Conservation (phyloP, 805 yeast genomes). For the Millerozyma acaciae region DNA sequence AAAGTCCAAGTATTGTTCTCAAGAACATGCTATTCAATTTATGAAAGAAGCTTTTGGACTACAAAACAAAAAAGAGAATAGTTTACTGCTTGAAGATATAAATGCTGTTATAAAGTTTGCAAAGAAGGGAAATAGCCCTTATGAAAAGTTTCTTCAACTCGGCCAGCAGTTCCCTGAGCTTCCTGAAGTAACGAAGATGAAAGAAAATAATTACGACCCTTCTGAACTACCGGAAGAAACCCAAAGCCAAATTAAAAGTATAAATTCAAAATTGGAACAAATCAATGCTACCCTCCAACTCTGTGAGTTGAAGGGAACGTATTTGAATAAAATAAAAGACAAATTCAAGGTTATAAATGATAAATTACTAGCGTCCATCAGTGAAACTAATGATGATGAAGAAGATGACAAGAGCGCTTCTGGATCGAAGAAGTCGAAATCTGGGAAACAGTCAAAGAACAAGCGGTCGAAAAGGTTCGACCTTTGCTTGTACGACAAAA, state of each 20-base stretch:
- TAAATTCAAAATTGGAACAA: slow-evolving; percentile 14
- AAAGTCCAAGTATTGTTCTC: slow-evolving; percentile 68
- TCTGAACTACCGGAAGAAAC: slow-evolving; percentile 17
- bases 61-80: slow-evolving; percentile 9
- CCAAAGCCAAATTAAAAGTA: slow-evolving; percentile 13
- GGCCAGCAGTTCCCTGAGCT: slow-evolving; percentile 43
- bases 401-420: slow-evolving; percentile 8
- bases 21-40: slow-evolving; percentile 60
- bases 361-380: slow-evolving; percentile 13
- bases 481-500: slow-evolving; percentile 50
- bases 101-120: slow-evolving; percentile 22
- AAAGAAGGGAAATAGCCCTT: slow-evolving; percentile 9
- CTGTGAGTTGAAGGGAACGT: slow-evolving; percentile 14
- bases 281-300: slow-evolving; percentile 11
- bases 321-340: slow-evolving; percentile 32
- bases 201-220: slow-evolving; percentile 9
- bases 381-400: slow-evolving; percentile 5
- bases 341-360: slow-evolving; percentile 37
- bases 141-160: slow-evolving; percentile 20
- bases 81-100: slow-evolving; percentile 15
- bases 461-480: slow-evolving; percentile 38
- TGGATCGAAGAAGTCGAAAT: neutral
- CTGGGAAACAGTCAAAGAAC: slow-evolving; percentile 16
- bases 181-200: slow-evolving; percentile 24
- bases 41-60: slow-evolving; percentile 26